A percentile compares a stretch with the other conserved stretches of the same genome.
Conservation (phyloP, 1,284 basidiomycete species). For the Cutaneotrichosporon cutaneum region DNA sequence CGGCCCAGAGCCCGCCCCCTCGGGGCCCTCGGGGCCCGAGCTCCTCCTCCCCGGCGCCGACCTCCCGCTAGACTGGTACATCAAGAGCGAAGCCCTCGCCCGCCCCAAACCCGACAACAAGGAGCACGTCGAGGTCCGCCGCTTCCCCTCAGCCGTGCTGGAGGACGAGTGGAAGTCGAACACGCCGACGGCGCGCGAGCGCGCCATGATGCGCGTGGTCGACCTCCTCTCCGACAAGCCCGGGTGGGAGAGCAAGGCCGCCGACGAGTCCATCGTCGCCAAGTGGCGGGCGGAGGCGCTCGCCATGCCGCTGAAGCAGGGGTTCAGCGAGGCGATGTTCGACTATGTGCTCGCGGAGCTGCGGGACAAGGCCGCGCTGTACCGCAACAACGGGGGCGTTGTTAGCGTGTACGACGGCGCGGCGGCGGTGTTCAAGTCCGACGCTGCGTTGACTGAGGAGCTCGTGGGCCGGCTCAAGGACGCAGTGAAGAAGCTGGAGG, state of each 20-base stretch:
- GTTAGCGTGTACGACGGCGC: conserved; percentile 12
- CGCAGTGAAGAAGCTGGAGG: conserved; percentile 12
- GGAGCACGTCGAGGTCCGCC: background rate
- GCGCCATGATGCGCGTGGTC: conserved; percentile 19
- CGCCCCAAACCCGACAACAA: background rate
- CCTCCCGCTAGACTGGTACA: conserved; percentile 1
- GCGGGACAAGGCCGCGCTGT: conserved; percentile 19
- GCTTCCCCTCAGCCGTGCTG: conserved; percentile 15
- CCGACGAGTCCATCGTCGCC: conserved; percentile 15
- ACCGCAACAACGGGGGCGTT: conserved; percentile 5
- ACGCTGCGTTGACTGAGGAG: background rate
- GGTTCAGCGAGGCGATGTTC: conserved; percentile 20
- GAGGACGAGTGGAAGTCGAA: conserved; percentile 13
- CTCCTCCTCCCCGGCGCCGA: background rate
- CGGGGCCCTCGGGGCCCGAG: background rate
- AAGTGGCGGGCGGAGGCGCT: conserved; percentile 19
- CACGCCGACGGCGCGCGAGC: conserved; percentile 17
- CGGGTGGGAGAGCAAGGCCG: conserved; percentile 14
- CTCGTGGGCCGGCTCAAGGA: background rate
- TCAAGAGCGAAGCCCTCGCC: background rate
- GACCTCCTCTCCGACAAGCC: conserved; percentile 21
- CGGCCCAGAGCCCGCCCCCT: too few species aligned
- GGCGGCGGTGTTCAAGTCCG: conserved; percentile 8
- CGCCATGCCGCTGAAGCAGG: background rate
- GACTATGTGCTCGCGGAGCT: conserved; percentile 18